phyloP scores from a whole-genome alignment of 2,329 filamentous ascomycete genomes.

The Talaromyces sp. region DNA sequence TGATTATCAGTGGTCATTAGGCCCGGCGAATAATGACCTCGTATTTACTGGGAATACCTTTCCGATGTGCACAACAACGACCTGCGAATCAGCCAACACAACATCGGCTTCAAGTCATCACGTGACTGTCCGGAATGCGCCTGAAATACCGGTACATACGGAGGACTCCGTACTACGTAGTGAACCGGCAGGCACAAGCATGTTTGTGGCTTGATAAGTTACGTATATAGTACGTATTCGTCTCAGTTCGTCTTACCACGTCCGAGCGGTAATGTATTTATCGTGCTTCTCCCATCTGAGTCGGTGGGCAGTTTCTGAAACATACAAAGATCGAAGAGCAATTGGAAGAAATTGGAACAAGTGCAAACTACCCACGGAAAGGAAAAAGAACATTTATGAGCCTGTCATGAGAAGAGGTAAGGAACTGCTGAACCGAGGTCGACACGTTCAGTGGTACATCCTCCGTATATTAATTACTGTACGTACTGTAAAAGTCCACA shows the following conservation, averaged over 20 bases:
- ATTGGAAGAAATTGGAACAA: background rate
- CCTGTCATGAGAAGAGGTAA: background rate
- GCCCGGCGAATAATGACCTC: background rate
- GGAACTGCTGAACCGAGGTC: background rate
- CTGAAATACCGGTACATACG: background rate
- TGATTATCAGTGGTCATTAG: background rate
- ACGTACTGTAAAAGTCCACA: background rate
- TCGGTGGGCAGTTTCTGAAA: background rate
- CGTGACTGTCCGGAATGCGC: constrained; percentile 1
- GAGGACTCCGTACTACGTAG: background rate
- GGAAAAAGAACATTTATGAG: background rate
- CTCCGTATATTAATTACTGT: background rate
- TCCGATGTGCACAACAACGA: background rate
- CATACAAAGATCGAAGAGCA: background rate
- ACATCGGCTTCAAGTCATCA: background rate
- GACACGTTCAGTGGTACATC: background rate
- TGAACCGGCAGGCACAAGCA: background rate
- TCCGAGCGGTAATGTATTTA: background rate
- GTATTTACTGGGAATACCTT: background rate
- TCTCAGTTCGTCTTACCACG: background rate
- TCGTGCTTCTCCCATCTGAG: background rate
- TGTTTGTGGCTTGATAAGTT: constrained; percentile 3
- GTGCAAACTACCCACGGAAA: background rate
- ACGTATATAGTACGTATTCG: background rate
- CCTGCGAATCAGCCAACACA: background rate